Conservation (phyloP, 257 asterid genomes). For the Jasminum sambac region DNA sequence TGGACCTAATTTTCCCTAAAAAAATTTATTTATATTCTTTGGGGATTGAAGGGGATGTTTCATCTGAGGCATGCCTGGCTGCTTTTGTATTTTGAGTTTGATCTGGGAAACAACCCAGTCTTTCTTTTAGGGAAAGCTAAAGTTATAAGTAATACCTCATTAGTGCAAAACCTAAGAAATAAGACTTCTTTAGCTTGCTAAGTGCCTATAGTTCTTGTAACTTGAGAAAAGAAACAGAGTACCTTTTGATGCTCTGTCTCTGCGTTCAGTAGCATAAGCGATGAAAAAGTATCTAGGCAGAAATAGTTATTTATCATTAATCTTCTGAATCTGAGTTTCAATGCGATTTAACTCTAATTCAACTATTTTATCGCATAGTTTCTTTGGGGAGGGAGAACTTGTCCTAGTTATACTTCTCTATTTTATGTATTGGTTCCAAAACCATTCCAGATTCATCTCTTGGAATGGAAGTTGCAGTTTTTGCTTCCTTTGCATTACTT, state of each 20-base stretch:
- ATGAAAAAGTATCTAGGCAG: background rate
- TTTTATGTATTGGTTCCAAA: background rate
- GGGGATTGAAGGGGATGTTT: background rate
- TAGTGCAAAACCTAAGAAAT: background rate
- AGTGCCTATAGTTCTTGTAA: background rate
- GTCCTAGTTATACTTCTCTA: background rate
- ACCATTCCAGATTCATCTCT: background rate
- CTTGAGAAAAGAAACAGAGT: background rate
- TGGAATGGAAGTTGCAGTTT: background rate
- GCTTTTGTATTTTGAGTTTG: background rate
- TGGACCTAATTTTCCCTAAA: background rate
- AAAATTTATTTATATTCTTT: background rate
- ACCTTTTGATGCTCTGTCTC: background rate
- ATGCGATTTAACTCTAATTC: background rate
- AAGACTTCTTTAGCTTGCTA: background rate
- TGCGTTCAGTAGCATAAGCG: background rate
- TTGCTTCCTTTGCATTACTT: background rate
- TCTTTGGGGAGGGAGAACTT: background rate
- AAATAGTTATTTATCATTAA: background rate
- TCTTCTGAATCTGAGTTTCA: background rate
- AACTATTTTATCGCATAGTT: background rate
- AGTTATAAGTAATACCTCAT: background rate
- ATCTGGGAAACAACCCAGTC: background rate
- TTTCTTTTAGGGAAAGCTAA: background rate
- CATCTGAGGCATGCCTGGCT: background rate